Conservation (phyloP, 2,329 filamentous ascomycete genomes). For the Incumbomyces delicatus region DNA sequence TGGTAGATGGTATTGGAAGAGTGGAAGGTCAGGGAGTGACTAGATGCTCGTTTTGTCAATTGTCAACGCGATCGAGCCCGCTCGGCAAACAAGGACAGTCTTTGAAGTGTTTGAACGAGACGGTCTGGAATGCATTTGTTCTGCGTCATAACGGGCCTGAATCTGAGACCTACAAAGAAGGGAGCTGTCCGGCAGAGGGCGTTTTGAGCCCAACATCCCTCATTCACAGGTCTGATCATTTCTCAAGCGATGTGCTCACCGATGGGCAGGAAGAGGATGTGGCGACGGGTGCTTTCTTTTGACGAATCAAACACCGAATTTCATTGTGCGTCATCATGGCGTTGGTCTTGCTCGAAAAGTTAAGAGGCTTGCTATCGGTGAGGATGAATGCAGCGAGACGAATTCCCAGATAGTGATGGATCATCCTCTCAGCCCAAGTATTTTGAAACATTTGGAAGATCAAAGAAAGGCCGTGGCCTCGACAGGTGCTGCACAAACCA, state of each 20-base stretch:
- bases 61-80: constrained; percentile 9
- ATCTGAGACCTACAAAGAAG: not conserved
- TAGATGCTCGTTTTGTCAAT: constrained; percentile 6
- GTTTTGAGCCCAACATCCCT: not conserved
- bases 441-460: no score
- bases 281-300: not conserved
- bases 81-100: constrained; percentile 1
- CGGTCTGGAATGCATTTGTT: not conserved
- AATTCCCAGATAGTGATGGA: not conserved
- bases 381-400: constrained; percentile 6
- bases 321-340: not conserved
- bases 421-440: not conserved
- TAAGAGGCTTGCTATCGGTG: not conserved
- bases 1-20: constrained; percentile 1
- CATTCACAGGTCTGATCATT: not conserved
- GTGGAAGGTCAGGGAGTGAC: not conserved
- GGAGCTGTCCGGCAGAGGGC: not conserved
- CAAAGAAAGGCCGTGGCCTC: no score
- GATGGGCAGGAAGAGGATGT: not conserved
- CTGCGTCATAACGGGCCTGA: not conserved
- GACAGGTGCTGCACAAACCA: no score
- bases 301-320: constrained; percentile 1
- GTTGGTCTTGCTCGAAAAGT: not conserved
- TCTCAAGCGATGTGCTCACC: not conserved
- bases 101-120: constrained; percentile 1